Evolutionary conservation across 768 basidiomycete species (phyloP).

Genomic region (Auricularia cornea): DNA sequence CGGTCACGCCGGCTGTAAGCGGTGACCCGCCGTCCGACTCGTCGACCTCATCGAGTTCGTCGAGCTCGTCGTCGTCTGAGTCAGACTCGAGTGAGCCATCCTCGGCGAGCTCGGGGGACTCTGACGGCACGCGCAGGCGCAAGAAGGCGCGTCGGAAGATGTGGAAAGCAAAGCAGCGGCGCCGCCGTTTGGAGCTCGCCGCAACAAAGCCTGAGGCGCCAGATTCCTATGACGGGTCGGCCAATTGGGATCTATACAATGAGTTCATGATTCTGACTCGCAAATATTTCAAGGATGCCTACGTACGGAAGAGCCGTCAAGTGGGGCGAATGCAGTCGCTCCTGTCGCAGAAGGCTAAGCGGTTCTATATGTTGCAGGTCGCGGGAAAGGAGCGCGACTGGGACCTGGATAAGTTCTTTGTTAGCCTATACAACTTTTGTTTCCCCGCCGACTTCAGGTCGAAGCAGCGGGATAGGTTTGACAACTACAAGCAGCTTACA

Average conservation of each 20-base stretch:
- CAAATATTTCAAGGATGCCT: not conserved
- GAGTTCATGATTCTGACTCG: not conserved
- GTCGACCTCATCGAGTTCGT: too few relatives aligned
- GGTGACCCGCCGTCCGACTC: too few relatives aligned
- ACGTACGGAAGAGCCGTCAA: not conserved
- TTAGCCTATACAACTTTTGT: not conserved
- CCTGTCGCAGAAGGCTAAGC: not conserved
- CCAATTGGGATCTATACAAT: not conserved
- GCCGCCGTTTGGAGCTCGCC: not conserved
- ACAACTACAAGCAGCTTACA: not conserved
- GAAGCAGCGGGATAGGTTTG: not conserved
- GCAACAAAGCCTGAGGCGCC: not conserved
- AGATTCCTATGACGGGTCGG: not conserved
- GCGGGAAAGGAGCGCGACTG: not conserved
- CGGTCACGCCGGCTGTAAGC: too few relatives aligned
- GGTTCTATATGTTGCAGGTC: not conserved
- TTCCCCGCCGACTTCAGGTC: not conserved
- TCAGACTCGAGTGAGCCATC: not conserved
- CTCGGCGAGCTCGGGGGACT: not conserved
- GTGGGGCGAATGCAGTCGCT: not conserved
- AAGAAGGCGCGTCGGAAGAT: not conserved
- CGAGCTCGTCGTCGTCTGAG: not conserved
- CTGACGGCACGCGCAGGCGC: not conserved
- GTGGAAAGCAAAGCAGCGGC: not conserved
- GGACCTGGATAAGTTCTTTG: not conserved